phyloP scores from a whole-genome alignment of 768 basidiomycete genomes.

The Lyophyllum atratum region DNA sequence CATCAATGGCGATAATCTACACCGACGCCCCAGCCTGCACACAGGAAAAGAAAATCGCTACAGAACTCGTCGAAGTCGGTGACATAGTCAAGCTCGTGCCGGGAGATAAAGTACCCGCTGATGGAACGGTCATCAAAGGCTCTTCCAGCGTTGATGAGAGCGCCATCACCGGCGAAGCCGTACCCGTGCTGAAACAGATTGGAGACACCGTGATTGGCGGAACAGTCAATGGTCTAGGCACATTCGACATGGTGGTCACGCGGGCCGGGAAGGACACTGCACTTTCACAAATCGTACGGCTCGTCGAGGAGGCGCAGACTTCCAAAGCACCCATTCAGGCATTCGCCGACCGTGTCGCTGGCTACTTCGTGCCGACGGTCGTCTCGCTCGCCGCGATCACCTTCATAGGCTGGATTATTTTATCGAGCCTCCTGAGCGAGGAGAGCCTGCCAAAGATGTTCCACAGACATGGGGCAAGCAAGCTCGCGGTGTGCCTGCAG shows the following conservation, averaged over 20 bases:
- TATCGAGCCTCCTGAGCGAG: slow-evolving; percentile 60
- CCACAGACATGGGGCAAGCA: slow-evolving; percentile 77
- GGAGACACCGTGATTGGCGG: slow-evolving; percentile 94
- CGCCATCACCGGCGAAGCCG: slow-evolving; percentile 92
- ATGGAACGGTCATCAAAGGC: slow-evolving; percentile 87
- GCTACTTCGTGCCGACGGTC: slow-evolving; percentile 93
- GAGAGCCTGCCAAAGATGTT: slow-evolving; percentile 81
- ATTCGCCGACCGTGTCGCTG: slow-evolving; percentile 93
- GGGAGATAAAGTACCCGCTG: slow-evolving; percentile 95
- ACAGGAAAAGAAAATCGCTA: slow-evolving; percentile 88
- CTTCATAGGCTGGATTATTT: slow-evolving; percentile 79
- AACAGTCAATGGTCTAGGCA: slow-evolving; percentile 95
- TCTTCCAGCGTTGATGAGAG: slow-evolving; percentile 93
- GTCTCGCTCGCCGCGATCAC: slow-evolving; percentile 81
- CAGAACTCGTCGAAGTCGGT: slow-evolving; percentile 92
- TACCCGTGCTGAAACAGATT: slow-evolving; percentile 81
- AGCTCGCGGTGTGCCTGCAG: slow-evolving; percentile 89
- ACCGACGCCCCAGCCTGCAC: slow-evolving; percentile 80
- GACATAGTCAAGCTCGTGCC: slow-evolving; percentile 94
- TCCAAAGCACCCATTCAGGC: slow-evolving; percentile 98
- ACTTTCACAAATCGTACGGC: slow-evolving; percentile 91
- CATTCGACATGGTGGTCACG: slow-evolving; percentile 94
- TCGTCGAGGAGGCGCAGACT: slow-evolving; percentile 98
- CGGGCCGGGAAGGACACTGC: slow-evolving; percentile 97
- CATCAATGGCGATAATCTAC: slow-evolving; percentile 95